phyloP scores from a whole-genome alignment of 2,329 filamentous ascomycete genomes.

The Capronia americana region DNA sequence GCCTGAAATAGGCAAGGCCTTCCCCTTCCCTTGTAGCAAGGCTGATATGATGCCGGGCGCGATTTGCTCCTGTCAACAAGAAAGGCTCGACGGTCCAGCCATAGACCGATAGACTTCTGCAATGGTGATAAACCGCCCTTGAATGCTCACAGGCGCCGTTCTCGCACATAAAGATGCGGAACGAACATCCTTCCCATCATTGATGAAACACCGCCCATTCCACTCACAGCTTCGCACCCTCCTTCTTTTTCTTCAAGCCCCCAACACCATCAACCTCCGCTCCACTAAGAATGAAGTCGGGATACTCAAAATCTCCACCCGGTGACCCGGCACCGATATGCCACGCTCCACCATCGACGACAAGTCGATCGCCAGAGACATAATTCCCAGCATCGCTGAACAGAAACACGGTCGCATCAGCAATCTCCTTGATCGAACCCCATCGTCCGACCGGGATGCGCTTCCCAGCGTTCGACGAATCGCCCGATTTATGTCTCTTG shows the following conservation, averaged over 20 bases:
- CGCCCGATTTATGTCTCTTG: slow-evolving; percentile 56
- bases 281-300: slow-evolving; percentile 64
- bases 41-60: not conserved
- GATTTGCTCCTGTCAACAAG: not conserved
- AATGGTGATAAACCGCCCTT: not conserved
- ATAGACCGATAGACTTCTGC: not conserved
- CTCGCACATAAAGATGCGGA: not conserved
- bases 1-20: not conserved
- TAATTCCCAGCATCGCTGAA: slow-evolving; percentile 87
- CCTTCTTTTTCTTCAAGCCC: slow-evolving; percentile 61
- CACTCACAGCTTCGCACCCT: slow-evolving; percentile 30
- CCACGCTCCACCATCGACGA: slow-evolving; percentile 66
- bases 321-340: slow-evolving; percentile 42
- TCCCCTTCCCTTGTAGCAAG: not conserved
- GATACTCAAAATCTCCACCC: slow-evolving; percentile 57
- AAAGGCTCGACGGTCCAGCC: not conserved
- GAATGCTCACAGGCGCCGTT: not conserved
- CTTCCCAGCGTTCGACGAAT: slow-evolving; percentile 48
- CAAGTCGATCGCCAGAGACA: slow-evolving; percentile 80
- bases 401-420: slow-evolving; percentile 87
- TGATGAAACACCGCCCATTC: not conserved
- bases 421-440: slow-evolving; percentile 84
- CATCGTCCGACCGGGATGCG: slow-evolving; percentile 75
- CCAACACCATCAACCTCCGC: slow-evolving; percentile 63
- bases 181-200: not conserved